Percentiles rank a stretch among this genome's conserved stretches.
These are phyloP conservation scores for Leptoxyphium fumago DNA, from an alignment of 2,329 filamentous ascomycete species.

Conservation along the genomic window DNA sequence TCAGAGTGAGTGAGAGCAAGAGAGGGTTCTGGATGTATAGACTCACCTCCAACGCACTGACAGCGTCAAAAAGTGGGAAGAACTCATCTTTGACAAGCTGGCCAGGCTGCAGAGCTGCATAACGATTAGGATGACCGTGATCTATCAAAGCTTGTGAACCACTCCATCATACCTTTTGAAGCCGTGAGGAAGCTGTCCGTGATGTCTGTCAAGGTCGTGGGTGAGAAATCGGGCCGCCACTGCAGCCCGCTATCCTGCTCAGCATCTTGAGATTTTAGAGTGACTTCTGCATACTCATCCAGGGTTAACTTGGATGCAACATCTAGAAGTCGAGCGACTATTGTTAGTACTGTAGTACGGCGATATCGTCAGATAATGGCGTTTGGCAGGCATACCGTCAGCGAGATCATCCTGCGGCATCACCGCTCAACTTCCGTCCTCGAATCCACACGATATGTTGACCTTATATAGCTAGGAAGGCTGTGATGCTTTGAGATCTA, in stretches of 20 bases:
- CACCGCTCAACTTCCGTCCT: conserved; percentile 1
- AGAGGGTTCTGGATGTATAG: background rate
- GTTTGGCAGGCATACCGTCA: conserved; percentile 4
- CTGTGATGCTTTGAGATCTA: too few relatives aligned
- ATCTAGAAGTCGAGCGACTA: background rate
- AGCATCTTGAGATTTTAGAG: background rate
- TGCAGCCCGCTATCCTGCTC: background rate
- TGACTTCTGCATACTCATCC: background rate
- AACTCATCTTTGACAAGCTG: conserved; percentile 85
- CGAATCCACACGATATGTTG: too few relatives aligned
- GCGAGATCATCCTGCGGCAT: conserved; percentile 10
- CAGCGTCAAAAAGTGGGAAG: conserved; percentile 89
- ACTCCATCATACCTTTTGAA: conserved; percentile 9
- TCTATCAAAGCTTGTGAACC: background rate
- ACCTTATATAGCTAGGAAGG: too few relatives aligned
- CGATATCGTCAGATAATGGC: background rate
- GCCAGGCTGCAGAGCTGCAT: conserved; percentile 48
- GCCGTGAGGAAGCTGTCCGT: conserved; percentile 21
- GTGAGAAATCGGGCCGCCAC: background rate
- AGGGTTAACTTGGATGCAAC: background rate
- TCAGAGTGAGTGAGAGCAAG: background rate
- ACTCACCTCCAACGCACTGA: conserved; percentile 60
- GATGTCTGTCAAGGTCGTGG: conserved; percentile 15
- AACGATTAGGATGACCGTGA: background rate
- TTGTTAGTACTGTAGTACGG: background rate